These are phyloP conservation scores for Quercus dentata DNA, from an alignment of 306 rosid genomes.

Conservation along the genomic window DNA sequence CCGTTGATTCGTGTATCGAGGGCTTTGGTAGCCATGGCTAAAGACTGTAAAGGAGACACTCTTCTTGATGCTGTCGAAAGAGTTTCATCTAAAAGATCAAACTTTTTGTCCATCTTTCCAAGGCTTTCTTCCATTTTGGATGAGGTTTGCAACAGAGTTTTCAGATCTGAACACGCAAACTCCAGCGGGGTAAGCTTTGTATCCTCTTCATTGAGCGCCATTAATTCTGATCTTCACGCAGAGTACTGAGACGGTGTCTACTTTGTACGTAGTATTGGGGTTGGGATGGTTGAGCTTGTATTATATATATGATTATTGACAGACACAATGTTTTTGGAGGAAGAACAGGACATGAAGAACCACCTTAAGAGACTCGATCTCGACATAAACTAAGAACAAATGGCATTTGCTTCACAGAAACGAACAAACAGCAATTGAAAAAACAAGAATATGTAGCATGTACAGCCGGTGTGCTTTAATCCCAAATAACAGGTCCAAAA, in stretches of 20 bases:
- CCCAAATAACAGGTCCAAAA: slow-evolving; percentile 11
- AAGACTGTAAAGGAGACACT: slow-evolving; percentile 63
- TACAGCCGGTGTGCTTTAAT: slow-evolving; percentile 35
- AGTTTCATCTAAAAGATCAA: slow-evolving; percentile 44
- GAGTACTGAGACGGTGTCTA: background rate
- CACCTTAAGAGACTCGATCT: background rate
- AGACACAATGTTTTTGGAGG: slow-evolving; percentile 11
- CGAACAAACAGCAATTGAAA: slow-evolving; percentile 32
- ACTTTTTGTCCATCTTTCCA: slow-evolving; percentile 40
- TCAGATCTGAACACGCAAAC: slow-evolving; percentile 53
- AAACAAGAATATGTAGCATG: slow-evolving; percentile 4
- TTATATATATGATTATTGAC: background rate
- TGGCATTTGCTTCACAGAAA: slow-evolving; percentile 40
- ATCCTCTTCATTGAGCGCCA: slow-evolving; percentile 36
- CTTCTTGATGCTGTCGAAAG: slow-evolving; percentile 48
- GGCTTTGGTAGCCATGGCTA: slow-evolving; percentile 78
- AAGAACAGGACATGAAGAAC: slow-evolving; percentile 35
- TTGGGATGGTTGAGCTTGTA: background rate
- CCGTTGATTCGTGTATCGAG: slow-evolving; percentile 69
- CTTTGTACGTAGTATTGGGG: background rate
- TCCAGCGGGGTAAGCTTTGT: slow-evolving; percentile 36
- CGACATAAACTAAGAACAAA: slow-evolving; percentile 67
- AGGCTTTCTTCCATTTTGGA: slow-evolving; percentile 42
- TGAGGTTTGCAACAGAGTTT: slow-evolving; percentile 43
- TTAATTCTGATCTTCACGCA: slow-evolving; percentile 8